Evolutionary conservation across 2,329 filamentous ascomycete species (phyloP), one percentile per base, ranked within the genome.

Genomic region (Neonectria ditissima): DNA sequence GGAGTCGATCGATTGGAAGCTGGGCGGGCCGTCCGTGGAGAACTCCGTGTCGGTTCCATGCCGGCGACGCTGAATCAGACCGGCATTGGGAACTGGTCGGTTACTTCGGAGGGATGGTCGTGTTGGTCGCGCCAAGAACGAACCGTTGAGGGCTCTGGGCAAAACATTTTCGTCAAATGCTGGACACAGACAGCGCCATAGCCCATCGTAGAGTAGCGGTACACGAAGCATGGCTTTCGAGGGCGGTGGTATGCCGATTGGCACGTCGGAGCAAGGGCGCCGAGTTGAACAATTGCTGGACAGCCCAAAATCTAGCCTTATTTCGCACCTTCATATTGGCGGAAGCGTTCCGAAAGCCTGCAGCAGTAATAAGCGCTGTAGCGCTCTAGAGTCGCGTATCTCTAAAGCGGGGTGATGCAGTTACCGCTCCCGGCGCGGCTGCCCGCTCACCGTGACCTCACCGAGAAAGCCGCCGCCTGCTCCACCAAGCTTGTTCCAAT

Each of bases 141-240:
- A 64, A 55, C 72, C 58, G 66, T 65, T 66, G 60, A 79, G 62
- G 16, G 78, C 72, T 55, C 70, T 79, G 4, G 76, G 75, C 13
- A 84, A 72, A 2, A 77, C 72, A 5, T 70, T 61, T 7, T 77
- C 68, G 69, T 87, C 83, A 61, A 87, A 80, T 9, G 82, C 84
- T 13, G 88, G 88, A 71, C 87, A 90, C 16, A 91, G 79, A 72
- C 85, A 89, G 73, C 86, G 85, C 87, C 88, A 90, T 48, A 91
- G 81, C 64, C 88, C 87, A 75, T 91, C 88, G 37, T 83, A 73
- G 2, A 81, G 74, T 54, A 84, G 69, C 65, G 63, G 63, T 43
- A 66, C 69, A 45, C 71, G 70, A 63, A 74, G 74, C 77, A 79
- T 79, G 13, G 39, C 39, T 54, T 47, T 26, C 20, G 28, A 20